Evolutionary conservation across 768 basidiomycete genomes (phyloP).

Genomic region (Leccinum subgranulosum): DNA sequence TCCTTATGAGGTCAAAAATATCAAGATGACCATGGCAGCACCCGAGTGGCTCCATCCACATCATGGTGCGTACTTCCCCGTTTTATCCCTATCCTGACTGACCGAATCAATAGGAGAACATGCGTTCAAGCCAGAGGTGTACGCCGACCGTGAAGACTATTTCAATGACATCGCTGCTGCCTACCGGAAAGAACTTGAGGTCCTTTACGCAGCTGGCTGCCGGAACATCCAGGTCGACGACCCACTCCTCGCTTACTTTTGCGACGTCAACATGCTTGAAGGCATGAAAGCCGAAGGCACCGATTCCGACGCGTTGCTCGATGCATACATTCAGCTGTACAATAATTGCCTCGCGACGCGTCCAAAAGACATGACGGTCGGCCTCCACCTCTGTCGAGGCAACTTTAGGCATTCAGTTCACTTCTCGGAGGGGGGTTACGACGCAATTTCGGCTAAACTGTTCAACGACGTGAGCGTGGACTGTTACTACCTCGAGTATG

Average conservation of each 20-base stretch:
- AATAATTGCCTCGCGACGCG: conserved; percentile 35
- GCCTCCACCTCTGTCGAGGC: conserved; percentile 47
- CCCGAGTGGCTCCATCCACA: conserved; percentile 72
- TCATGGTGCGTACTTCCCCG: conserved; percentile 41
- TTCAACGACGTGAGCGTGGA: conserved; percentile 44
- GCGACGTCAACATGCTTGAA: conserved; percentile 50
- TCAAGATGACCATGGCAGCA: conserved; percentile 71
- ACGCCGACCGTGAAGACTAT: conserved; percentile 36
- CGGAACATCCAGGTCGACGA: conserved; percentile 46
- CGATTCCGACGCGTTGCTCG: conserved; percentile 61
- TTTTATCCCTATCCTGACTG: background rate
- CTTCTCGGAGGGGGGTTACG: conserved; percentile 46
- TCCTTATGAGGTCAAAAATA: conserved; percentile 57
- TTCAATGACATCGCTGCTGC: conserved; percentile 48
- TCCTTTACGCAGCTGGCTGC: conserved; percentile 43
- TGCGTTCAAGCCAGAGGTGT: conserved; percentile 20
- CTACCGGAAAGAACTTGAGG: conserved; percentile 43
- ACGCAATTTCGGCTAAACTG: conserved; percentile 41
- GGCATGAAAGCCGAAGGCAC: conserved; percentile 59
- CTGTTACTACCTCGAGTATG: conserved; percentile 47
- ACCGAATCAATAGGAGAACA: conserved; percentile 14
- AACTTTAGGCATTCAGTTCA: conserved; percentile 31
- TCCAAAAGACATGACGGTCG: conserved; percentile 38
- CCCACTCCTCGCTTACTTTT: conserved; percentile 59
- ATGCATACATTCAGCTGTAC: conserved; percentile 50